phyloP scores from a whole-genome alignment of 441 rosid species.

The Gossypium davidsonii region DNA sequence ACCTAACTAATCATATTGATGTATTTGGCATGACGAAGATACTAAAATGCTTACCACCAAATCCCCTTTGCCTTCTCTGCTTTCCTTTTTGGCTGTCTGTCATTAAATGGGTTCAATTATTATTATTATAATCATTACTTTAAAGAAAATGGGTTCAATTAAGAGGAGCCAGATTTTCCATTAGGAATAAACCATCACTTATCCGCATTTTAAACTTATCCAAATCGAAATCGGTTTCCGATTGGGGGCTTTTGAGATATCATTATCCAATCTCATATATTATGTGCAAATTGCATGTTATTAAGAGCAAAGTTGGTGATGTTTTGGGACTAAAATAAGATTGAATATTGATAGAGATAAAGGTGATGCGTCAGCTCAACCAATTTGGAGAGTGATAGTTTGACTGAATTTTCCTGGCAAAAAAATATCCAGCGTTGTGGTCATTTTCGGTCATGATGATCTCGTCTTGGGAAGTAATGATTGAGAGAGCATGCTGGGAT shows the following conservation, averaged over 20 bases:
- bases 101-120: neutral
- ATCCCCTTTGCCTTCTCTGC: neutral
- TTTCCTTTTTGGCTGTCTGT: neutral
- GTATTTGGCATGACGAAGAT: constrained; percentile 5
- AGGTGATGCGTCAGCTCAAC: constrained; percentile 4
- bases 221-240: neutral
- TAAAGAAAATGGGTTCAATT: neutral
- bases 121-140: too few species aligned
- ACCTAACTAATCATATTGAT: neutral
- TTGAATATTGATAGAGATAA: constrained; percentile 2
- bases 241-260: neutral
- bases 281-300: neutral
- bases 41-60: neutral
- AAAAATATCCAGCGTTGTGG: constrained; percentile 5
- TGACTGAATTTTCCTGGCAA: neutral
- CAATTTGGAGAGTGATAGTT: neutral
- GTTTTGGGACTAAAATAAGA: neutral
- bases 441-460: constrained; percentile 6
- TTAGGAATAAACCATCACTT: neutral
- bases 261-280: neutral
- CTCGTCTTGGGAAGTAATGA: neutral
- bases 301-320: neutral
- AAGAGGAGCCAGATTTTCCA: neutral
- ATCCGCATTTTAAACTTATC: neutral
- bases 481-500: neutral